phyloP scores from a whole-genome alignment of 352 stramenopile genomes.

The Globisporangium nunn region DNA sequence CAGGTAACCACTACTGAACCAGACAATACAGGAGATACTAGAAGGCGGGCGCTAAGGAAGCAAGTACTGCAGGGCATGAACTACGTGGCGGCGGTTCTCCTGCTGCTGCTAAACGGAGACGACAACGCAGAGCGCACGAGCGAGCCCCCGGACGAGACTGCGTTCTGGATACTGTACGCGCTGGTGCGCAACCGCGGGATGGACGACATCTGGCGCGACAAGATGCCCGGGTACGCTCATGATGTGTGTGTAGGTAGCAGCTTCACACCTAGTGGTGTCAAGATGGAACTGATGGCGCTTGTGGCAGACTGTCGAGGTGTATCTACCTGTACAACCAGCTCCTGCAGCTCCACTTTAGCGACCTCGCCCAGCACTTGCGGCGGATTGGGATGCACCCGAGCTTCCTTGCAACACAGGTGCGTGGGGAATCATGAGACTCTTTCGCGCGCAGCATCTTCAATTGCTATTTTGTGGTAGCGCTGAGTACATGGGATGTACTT shows the following conservation, averaged over 20 bases:
- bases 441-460: too few relatives aligned
- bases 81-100: conserved; percentile 60
- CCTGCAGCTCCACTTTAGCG: conserved; percentile 54
- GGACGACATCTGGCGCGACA: conserved; percentile 60
- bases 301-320: conserved; percentile 41
- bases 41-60: too few relatives aligned
- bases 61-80: conserved; percentile 61
- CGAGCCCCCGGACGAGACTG: conserved; percentile 34
- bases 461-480: too few relatives aligned
- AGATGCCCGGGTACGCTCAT: conserved; percentile 60
- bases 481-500: too few relatives aligned
- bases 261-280: too few relatives aligned
- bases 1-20: conserved; percentile 28
- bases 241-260: background rate
- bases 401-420: conserved; percentile 70
- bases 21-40: too few relatives aligned
- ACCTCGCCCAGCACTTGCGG: conserved; percentile 51
- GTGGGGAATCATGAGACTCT: background rate
- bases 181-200: conserved; percentile 52
- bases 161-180: conserved; percentile 54
- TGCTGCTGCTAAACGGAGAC: conserved; percentile 36
- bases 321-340: conserved; percentile 80
- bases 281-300: background rate
- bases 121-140: background rate
- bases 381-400: conserved; percentile 80